These are phyloP conservation scores for Tephrocybe sp. DNA, from an alignment of 768 basidiomycete species.

Conservation along the genomic window DNA sequence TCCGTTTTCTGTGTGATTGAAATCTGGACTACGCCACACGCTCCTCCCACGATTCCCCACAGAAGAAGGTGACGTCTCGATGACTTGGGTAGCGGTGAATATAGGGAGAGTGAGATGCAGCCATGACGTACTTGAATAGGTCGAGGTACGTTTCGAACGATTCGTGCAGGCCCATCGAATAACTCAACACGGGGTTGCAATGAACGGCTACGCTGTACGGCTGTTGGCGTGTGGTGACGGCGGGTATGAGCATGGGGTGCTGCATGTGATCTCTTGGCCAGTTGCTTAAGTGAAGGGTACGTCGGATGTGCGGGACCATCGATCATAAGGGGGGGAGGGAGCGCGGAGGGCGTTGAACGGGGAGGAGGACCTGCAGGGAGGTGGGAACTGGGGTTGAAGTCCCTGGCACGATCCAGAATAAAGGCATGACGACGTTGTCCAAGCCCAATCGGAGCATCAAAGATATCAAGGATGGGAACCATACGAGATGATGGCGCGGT, in stretches of 20 bases:
- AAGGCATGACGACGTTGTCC: conserved; percentile 16
- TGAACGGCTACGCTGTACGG: background rate
- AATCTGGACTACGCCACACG: too few relatives aligned
- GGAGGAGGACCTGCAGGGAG: background rate
- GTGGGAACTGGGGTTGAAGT: background rate
- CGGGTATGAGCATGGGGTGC: background rate
- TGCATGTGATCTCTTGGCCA: background rate
- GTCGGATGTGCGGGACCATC: conserved; percentile 43
- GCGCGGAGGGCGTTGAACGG: conserved; percentile 16
- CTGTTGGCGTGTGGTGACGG: background rate
- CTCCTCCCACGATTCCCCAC: too few relatives aligned
- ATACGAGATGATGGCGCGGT: background rate
- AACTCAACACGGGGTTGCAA: background rate
- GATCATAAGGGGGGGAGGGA: conserved; percentile 40
- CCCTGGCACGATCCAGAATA: background rate
- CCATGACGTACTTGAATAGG: background rate
- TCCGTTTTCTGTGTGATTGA: too few relatives aligned
- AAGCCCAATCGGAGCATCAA: conserved; percentile 44
- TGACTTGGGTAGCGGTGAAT: too few relatives aligned
- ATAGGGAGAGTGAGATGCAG: too few relatives aligned
- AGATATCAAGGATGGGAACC: conserved; percentile 47
- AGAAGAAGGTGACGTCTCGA: too few relatives aligned
- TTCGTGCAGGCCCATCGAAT: conserved; percentile 7
- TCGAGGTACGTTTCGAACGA: background rate
- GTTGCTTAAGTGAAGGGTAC: background rate